Percentiles rank a stretch among this genome's conserved stretches.
phyloP scores from a whole-genome alignment of 257 asterid genomes.

The Apocynum venetum region DNA sequence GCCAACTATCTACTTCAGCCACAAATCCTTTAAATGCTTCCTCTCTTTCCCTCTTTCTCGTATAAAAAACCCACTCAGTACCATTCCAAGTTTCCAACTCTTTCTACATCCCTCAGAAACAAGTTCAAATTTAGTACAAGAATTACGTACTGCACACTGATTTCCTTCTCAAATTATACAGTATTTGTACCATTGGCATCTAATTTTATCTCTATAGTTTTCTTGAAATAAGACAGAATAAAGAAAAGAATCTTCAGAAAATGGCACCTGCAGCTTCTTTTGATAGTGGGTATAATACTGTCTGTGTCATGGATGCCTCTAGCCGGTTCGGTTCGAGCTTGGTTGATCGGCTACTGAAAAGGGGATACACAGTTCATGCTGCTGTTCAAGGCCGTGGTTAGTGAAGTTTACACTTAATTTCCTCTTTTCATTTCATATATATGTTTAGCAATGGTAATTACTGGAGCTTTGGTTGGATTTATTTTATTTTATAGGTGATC shows the following conservation, averaged over 20 bases:
- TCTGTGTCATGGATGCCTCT: conserved; percentile 93
- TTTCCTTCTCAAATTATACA: no score
- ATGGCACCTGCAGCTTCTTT: conserved; percentile 20
- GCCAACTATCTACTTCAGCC: conserved; percentile 15
- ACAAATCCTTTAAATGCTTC: conserved; percentile 10
- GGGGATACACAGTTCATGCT: conserved; percentile 90
- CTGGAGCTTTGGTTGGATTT: background rate
- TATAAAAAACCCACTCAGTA: background rate
- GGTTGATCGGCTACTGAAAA: conserved; percentile 59
- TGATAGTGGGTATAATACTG: conserved; percentile 21
- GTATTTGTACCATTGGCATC: no score
- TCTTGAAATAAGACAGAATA: no score
- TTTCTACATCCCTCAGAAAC: no score
- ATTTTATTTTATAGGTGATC: conserved; percentile 39
- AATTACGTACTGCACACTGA: no score
- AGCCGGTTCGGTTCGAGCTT: conserved; percentile 71
- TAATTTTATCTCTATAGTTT: no score
- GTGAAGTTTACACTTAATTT: background rate
- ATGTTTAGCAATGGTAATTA: no score
- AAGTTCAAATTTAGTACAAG: no score
- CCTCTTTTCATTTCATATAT: no score
- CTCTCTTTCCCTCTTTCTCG: background rate
- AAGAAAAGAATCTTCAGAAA: no score
- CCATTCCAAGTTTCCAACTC: no score
- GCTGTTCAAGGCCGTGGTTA: conserved; percentile 62